Evolutionary conservation across 176 grass and related monocot genomes (phyloP).

Genomic region (Triticum monococcum): DNA sequence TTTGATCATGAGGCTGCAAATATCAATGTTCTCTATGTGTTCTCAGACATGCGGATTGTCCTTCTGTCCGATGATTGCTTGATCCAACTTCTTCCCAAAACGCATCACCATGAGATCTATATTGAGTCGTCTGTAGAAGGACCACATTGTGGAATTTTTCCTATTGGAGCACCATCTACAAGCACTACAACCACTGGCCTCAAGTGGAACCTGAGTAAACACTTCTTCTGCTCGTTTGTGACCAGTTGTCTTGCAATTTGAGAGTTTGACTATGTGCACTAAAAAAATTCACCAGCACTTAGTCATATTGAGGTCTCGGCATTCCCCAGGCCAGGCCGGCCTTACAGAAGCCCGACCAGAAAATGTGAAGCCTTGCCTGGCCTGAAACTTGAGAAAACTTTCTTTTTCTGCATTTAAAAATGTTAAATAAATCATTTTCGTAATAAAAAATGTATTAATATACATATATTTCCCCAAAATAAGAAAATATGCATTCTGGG

Average conservation of each 20-base stretch:
- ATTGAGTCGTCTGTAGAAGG: conserved; percentile 63
- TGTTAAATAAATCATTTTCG: no score
- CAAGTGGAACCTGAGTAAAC: conserved; percentile 61
- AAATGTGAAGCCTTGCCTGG: no score
- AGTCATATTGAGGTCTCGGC: no score
- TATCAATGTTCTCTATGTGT: conserved; percentile 61
- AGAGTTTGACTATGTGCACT: not conserved
- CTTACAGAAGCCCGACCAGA: no score
- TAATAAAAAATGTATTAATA: no score
- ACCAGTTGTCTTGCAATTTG: not conserved
- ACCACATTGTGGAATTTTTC: conserved; percentile 65
- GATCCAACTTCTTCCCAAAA: conserved; percentile 66
- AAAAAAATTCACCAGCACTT: not conserved
- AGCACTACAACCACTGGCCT: conserved; percentile 67
- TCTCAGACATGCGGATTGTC: conserved; percentile 66
- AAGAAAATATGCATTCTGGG: no score
- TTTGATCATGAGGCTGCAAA: conserved; percentile 84
- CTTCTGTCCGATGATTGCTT: conserved; percentile 79
- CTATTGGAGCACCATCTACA: conserved; percentile 56
- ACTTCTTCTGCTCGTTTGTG: conserved; percentile 24
- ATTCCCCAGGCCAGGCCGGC: no score
- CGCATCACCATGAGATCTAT: conserved; percentile 63
- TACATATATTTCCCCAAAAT: no score
- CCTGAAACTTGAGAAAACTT: no score
- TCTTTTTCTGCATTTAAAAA: no score